phyloP scores from a whole-genome alignment of 108 stramenopile species.

The Parmales sp. region DNA sequence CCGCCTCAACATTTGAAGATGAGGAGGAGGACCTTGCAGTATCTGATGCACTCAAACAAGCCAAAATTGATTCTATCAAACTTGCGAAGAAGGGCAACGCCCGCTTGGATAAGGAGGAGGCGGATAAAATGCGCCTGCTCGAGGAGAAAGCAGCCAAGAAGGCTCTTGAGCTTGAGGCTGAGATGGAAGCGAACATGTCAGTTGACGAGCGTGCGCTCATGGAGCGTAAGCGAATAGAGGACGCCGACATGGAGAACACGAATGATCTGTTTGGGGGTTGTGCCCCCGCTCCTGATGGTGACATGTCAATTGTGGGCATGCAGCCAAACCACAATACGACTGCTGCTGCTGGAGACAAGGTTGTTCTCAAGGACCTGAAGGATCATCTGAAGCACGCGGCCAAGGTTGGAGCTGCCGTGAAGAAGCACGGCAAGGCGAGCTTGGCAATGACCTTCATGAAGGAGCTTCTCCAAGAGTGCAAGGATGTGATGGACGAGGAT shows the following conservation, averaged over 20 bases:
- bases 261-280: slow-evolving; percentile 75
- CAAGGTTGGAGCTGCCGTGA: slow-evolving; percentile 38
- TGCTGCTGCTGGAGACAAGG: slow-evolving; percentile 45
- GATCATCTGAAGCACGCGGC: slow-evolving; percentile 79
- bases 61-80: slow-evolving; percentile 25
- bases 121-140: slow-evolving; percentile 45
- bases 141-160: slow-evolving; percentile 68
- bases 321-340: slow-evolving; percentile 14
- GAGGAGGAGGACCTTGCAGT: slow-evolving; percentile 75
- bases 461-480: slow-evolving; percentile 63
- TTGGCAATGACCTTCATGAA: slow-evolving; percentile 62
- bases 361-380: slow-evolving; percentile 71
- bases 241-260: slow-evolving; percentile 63
- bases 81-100: slow-evolving; percentile 76
- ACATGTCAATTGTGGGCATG: slow-evolving; percentile 4
- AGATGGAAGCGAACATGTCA: slow-evolving; percentile 73
- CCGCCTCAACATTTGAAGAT: slow-evolving; percentile 55
- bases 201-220: slow-evolving; percentile 53
- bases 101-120: slow-evolving; percentile 57
- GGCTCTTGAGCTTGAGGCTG: slow-evolving; percentile 73
- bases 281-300: slow-evolving; percentile 26
- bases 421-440: slow-evolving; percentile 63
- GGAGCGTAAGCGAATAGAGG: slow-evolving; percentile 54
- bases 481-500: slow-evolving; percentile 70
- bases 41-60: slow-evolving; percentile 56